Percentiles rank a stretch among this genome's conserved stretches.
These are phyloP conservation scores for Penicillium sp. DNA, from an alignment of 2,329 filamentous ascomycete genomes.

Conservation along the genomic window DNA sequence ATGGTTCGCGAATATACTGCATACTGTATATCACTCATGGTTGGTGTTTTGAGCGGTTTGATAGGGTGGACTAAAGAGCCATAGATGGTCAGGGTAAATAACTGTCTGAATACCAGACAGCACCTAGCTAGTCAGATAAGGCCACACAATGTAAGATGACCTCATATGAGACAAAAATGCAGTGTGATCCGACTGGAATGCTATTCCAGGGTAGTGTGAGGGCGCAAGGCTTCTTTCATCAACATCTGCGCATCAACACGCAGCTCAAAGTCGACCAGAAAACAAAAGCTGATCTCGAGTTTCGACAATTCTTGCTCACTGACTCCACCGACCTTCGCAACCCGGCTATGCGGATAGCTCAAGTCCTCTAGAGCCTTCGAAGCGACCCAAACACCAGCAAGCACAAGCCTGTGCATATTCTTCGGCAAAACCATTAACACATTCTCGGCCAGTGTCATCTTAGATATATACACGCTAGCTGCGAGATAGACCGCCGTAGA, in stretches of 20 bases:
- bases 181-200: background rate
- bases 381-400: constrained; percentile 80
- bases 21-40: background rate
- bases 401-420: constrained; percentile 80
- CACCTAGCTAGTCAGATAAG: background rate
- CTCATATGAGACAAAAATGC: background rate
- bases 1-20: background rate
- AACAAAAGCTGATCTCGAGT: constrained; percentile 86
- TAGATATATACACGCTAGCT: constrained; percentile 81
- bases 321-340: constrained; percentile 86
- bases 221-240: constrained; percentile 42
- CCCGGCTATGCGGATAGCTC: constrained; percentile 77
- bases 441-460: constrained; percentile 72
- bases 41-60: background rate
- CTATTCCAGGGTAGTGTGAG: background rate
- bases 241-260: constrained; percentile 60
- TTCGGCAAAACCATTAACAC: constrained; percentile 76
- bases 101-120: background rate
- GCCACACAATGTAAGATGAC: background rate
- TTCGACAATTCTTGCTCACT: constrained; percentile 75
- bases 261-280: constrained; percentile 79
- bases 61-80: background rate
- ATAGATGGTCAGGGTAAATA: background rate
- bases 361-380: constrained; percentile 96
- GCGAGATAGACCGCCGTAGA: constrained; percentile 91